Evolutionary conservation across 805 yeast species (phyloP).

Genomic region (Kregervanrija pseudodelftensis): DNA sequence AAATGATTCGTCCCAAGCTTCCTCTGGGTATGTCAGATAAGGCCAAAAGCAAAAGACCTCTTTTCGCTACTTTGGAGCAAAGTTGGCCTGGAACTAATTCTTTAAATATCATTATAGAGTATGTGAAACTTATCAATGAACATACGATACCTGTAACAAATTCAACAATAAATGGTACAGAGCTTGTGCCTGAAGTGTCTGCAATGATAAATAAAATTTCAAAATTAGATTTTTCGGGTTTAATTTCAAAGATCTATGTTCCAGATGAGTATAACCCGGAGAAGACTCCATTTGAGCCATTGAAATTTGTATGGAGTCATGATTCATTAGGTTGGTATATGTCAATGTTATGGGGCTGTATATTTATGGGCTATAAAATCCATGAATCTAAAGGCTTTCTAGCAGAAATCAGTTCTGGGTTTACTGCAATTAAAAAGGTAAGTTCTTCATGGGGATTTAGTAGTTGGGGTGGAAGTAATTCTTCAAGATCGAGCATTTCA

Average conservation of each 20-base stretch:
- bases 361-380: constrained; percentile 37
- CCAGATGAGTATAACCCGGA: constrained; percentile 35
- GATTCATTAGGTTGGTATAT: constrained; percentile 71
- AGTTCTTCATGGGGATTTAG: constrained; percentile 32
- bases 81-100: constrained; percentile 56
- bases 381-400: constrained; percentile 24
- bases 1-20: constrained; percentile 38
- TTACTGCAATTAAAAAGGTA: constrained; percentile 26
- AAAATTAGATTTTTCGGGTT: constrained; percentile 22
- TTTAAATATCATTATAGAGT: constrained; percentile 2
- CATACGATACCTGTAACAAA: background rate
- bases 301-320: constrained; percentile 56
- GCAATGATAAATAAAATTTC: constrained; percentile 36
- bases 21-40: constrained; percentile 57
- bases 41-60: constrained; percentile 47
- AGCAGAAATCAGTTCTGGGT: constrained; percentile 28
- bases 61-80: constrained; percentile 39
- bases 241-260: constrained; percentile 9
- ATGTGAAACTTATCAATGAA: background rate
- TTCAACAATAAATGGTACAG: background rate
- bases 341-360: constrained; percentile 54
- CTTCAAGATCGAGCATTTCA: background rate
- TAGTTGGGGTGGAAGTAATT: constrained; percentile 8
- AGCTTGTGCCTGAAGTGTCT: constrained; percentile 19
- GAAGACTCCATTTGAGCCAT: constrained; percentile 35